A percentile compares a stretch with the other conserved stretches of the same genome.
Evolutionary conservation across 2,329 filamentous ascomycete species (phyloP).

Genomic region (Zasmidium cellare): DNA sequence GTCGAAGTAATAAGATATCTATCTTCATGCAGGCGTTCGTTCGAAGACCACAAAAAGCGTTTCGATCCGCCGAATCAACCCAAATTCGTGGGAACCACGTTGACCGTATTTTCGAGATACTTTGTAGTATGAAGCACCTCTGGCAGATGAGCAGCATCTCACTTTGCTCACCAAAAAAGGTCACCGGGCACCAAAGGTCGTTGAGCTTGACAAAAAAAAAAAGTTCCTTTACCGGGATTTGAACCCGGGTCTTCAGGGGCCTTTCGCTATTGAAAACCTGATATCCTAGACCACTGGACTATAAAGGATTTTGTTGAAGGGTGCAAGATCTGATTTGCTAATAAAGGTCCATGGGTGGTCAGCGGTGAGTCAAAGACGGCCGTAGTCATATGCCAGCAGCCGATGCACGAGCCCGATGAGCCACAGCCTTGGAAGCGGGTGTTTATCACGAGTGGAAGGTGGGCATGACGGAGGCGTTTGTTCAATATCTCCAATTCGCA

Average conservation of each 20-base stretch:
- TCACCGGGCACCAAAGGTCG: neutral
- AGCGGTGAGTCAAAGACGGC: neutral
- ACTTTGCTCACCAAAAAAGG: no score
- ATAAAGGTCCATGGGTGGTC: neutral
- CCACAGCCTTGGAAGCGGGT: neutral
- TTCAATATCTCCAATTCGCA: no score
- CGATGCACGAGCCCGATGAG: neutral
- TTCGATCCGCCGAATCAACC: no score
- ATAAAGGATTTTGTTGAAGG: constrained; percentile 5
- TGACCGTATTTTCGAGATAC: no score
- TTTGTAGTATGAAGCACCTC: no score
- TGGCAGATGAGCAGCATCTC: no score
- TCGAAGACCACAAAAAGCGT: no score
- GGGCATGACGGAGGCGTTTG: no score
- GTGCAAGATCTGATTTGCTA: neutral
- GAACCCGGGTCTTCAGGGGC: constrained; percentile 12
- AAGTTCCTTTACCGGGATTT: constrained; percentile 7
- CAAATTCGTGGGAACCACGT: no score
- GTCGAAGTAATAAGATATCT: no score
- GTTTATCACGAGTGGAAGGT: neutral
- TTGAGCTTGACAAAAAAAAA: neutral
- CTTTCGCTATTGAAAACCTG: constrained; percentile 10
- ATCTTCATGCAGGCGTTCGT: no score
- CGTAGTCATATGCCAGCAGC: neutral
- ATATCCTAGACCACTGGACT: constrained; percentile 19